phyloP scores from a whole-genome alignment of 495 filamentous ascomycete species.

The Diplogelasinospora grovesii region DNA sequence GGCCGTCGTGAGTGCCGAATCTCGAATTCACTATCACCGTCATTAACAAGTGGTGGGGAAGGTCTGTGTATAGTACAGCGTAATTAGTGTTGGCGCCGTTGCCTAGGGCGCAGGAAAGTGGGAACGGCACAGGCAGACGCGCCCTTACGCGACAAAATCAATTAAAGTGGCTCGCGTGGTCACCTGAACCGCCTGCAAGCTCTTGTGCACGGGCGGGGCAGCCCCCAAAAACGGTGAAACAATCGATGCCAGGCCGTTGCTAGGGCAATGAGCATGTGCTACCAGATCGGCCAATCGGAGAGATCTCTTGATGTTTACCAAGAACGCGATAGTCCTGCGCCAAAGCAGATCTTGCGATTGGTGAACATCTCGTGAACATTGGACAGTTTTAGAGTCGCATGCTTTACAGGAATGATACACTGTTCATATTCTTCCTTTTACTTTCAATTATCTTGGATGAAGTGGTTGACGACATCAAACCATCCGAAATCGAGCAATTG shows the following conservation, averaged over 20 bases:
- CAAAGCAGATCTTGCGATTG: background rate
- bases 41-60: too few relatives aligned
- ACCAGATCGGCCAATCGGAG: conserved; percentile 6
- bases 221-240: conserved; percentile 2
- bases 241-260: conserved; percentile 7
- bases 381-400: too few relatives aligned
- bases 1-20: too few relatives aligned
- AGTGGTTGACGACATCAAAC: too few relatives aligned
- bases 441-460: too few relatives aligned
- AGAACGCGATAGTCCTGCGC: conserved; percentile 11
- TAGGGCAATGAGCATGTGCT: conserved; percentile 4
- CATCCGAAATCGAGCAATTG: too few relatives aligned
- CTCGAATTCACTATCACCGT: too few relatives aligned
- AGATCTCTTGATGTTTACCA: conserved; percentile 12
- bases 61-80: background rate
- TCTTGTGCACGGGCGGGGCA: background rate
- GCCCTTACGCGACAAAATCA: conserved; percentile 15
- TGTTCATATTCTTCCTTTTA: too few relatives aligned
- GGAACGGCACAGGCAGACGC: background rate
- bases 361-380: background rate
- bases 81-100: conserved; percentile 3
- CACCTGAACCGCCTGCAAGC: conserved; percentile 15
- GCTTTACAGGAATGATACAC: background rate
- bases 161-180: conserved; percentile 21
- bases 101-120: conserved; percentile 2